phyloP scores from a whole-genome alignment of 345 rosid species.

The Eucalyptus marginata region DNA sequence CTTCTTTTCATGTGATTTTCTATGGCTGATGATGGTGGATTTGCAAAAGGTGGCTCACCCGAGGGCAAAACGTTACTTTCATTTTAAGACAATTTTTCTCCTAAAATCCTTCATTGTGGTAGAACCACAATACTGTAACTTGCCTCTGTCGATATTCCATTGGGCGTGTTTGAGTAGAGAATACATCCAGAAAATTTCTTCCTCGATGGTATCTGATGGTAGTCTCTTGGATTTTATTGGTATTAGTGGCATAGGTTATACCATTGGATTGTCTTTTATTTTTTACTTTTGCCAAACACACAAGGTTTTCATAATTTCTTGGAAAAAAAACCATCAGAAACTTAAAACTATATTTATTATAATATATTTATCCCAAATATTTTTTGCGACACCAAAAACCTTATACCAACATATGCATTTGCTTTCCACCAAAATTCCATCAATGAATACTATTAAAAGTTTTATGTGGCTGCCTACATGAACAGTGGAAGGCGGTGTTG shows the following conservation, averaged over 20 bases:
- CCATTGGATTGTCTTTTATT: not conserved
- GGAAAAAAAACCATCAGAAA: not conserved
- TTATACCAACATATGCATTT: not conserved
- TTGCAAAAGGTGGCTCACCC: not conserved
- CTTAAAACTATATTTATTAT: fast-evolving
- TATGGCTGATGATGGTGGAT: not conserved
- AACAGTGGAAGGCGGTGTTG: fast-evolving
- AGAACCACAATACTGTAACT: not conserved
- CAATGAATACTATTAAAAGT: not conserved
- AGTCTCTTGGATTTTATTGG: not conserved
- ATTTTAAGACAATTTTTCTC: not conserved
- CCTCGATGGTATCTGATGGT: not conserved
- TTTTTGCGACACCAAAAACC: fast-evolving
- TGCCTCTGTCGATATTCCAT: not conserved
- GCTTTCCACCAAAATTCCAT: not conserved
- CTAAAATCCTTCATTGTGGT: not conserved
- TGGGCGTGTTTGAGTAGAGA: not conserved
- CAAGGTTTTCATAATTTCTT: not conserved
- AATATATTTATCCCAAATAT: fast-evolving
- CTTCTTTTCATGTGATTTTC: not conserved
- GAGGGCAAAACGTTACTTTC: not conserved
- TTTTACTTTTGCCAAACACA: not conserved
- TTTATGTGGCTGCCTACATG: not conserved
- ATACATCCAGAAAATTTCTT: not conserved
- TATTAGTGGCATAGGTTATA: not conserved